Evolutionary conservation across 257 asterid genomes (phyloP), one percentile per base, ranked within the genome.

Genomic region (Scutellaria baicalensis): DNA sequence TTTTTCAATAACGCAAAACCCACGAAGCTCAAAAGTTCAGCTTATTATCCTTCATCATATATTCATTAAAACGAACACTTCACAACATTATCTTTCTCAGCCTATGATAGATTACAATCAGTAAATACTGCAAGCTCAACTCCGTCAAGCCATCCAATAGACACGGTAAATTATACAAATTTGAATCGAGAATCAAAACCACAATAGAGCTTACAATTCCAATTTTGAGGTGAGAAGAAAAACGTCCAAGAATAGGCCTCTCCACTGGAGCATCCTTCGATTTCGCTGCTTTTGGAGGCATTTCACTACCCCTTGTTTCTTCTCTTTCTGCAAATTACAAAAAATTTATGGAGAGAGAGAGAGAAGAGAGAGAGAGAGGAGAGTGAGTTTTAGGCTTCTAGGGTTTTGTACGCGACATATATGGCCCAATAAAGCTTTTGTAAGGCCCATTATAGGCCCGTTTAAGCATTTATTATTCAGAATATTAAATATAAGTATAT

Each of bases 221-320:
- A 58, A 93, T 89, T 76, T 93, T 93, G 72, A 93, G 93, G 63
- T 93, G 97, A 50, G 99, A 93, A 27, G 99, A 93, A 82, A 93
- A 93, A 20, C 97, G 94, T 64, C 99, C 97, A 17, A 93, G 90
- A 59, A 91, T 93, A 5, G 97, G 89, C 84, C 92, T 84, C 74
- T 93, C 99, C 1, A 80, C 85, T 1, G 93, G 93, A 43, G 75
- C 95, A 63, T 93, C 99, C 87, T 93, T 93, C 23, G 89, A 78
- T 81, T 93, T 93, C 36, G 89, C 82, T 70, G 95, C 92, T 86
- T 91, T 93, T 1, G 99, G 99, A 81, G 99, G 97, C 99, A 93
- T 93, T 76, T 79, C 38, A 54, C 42, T n/a, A 40, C 35, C 10
- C 9, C 35, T 3, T 14, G 6, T 49, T 35, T 54, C 44, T 18